Evolutionary conservation across 1,139 yeast genomes (phyloP).

Genomic region (Protomyces pachydermus): DNA sequence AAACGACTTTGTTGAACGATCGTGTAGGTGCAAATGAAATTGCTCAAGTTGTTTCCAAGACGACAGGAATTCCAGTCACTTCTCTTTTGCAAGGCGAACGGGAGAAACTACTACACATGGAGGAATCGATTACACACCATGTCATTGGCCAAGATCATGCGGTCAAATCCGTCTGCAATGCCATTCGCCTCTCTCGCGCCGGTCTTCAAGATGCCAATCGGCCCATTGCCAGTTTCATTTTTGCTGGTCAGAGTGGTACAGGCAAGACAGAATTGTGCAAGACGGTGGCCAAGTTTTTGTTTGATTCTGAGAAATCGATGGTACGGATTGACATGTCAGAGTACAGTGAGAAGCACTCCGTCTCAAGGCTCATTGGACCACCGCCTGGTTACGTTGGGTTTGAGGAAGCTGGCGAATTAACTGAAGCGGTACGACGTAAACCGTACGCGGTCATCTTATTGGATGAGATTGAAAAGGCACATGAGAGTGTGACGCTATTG

Average conservation of each 20-base stretch:
- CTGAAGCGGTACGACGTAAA: constrained; percentile 91
- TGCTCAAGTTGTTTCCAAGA: constrained; percentile 81
- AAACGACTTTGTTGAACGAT: constrained; percentile 63
- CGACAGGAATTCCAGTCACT: constrained; percentile 95
- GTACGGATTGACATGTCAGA: constrained; percentile 96
- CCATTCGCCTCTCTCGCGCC: constrained; percentile 92
- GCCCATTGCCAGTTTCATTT: constrained; percentile 94
- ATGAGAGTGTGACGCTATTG: constrained; percentile 83
- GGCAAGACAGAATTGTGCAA: constrained; percentile 96
- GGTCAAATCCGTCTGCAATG: constrained; percentile 79
- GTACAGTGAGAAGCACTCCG: constrained; percentile 88
- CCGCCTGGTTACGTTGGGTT: constrained; percentile 98
- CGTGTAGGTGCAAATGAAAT: constrained; percentile 92
- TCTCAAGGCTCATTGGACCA: constrained; percentile 87
- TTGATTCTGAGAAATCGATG: constrained; percentile 80
- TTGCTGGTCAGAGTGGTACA: constrained; percentile 96
- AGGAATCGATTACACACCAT: constrained; percentile 61
- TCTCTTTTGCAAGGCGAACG: constrained; percentile 90
- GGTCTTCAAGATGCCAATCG: constrained; percentile 90
- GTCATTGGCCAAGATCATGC: constrained; percentile 97
- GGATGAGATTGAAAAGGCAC: constrained; percentile 97
- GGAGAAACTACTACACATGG: constrained; percentile 86
- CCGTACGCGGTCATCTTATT: constrained; percentile 90
- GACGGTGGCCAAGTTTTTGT: constrained; percentile 81
- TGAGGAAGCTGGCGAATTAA: constrained; percentile 69